Percentiles rank a stretch among this genome's conserved stretches.
Conservation (phyloP, 2,329 filamentous ascomycete species). For the Scedosporium minutisporum region DNA sequence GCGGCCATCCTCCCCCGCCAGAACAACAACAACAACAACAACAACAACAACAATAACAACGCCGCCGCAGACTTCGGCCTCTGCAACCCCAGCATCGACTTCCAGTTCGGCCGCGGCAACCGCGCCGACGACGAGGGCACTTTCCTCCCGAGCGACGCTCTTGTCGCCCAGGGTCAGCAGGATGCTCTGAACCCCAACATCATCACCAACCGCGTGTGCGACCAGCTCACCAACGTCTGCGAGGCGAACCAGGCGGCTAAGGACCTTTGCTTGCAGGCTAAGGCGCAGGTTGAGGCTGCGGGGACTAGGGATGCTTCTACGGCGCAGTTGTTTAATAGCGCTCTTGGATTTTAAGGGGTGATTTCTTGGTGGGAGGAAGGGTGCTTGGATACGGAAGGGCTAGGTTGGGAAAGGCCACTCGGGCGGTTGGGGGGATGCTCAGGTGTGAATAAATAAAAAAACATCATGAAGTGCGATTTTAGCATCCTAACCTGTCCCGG, state of each 20-base stretch:
- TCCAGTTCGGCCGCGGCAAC: constrained; percentile 47
- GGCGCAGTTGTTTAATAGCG: constrained; percentile 36
- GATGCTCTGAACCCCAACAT: constrained; percentile 64
- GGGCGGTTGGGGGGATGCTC: neutral
- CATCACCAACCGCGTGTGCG: constrained; percentile 63
- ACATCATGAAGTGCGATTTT: neutral
- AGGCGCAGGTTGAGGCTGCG: constrained; percentile 23
- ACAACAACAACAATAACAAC: constrained; percentile 15
- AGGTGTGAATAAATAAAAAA: neutral
- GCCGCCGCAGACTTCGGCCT: constrained; percentile 39
- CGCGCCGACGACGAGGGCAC: constrained; percentile 51
- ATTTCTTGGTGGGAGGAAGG: neutral
- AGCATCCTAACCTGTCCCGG: too few relatives aligned
- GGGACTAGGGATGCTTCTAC: constrained; percentile 32
- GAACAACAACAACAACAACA: constrained; percentile 16
- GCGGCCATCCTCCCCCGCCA: constrained; percentile 6
- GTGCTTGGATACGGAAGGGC: neutral
- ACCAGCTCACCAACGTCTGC: constrained; percentile 60
- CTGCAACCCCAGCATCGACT: constrained; percentile 49
- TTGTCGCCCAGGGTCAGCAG: constrained; percentile 49
- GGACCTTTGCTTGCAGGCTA: constrained; percentile 39
- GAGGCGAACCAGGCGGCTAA: constrained; percentile 50
- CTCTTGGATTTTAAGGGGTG: constrained; percentile 24
- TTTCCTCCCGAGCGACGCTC: constrained; percentile 56
- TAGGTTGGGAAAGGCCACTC: neutral